Evolutionary conservation across 306 rosid species (phyloP), one percentile per base, ranked within the genome.

Genomic region (Castanopsis chinensis): DNA sequence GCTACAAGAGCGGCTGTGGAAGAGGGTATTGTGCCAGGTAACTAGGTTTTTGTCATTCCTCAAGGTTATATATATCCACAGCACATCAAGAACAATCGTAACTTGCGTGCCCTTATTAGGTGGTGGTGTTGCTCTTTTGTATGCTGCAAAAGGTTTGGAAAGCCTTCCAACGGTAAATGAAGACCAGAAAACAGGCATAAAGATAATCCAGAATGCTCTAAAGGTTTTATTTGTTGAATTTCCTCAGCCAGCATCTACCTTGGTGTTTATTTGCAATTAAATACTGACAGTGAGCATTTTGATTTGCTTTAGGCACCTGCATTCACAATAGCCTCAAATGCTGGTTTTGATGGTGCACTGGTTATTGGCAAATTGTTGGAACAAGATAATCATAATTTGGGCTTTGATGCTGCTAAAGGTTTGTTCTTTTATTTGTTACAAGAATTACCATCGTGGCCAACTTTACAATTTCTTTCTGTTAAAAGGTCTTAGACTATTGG

Each of bases 1-100:
- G 98, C 99, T 72, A 91, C 98, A 23, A 87, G 87, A 85, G 97
- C 99, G 30, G 98, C 99, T 5, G 99, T 93, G 82, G 98, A 92
- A 85, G 99, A 95, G 86, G 99, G 99, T 68, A 92, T 95, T 79
- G 88, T 92, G 80, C 93, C 97, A 73, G 99, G 99, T 95, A 81
- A 59, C 82, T 71, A 78, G 69, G 70, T 53, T 58, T 6, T 76
- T 71, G 14, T 74, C 56, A 28, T 12, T n/a, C 25, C 43, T 41
- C 51, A 13, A 65, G 32, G 68, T 43, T 21, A 60, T 10, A 49
- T 57, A 69, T 20, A 55, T 56, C 71, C 30, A 69, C 17, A 57
- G 68, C 25, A 41, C 72, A 25, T 23, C 59, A 33, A 55, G 51
- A 54, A 70, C 67, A 71, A 73, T 82, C 20, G 10, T 14, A 59